Conservation (phyloP, 495 filamentous ascomycete genomes). For the Aspergillus taichungensis region DNA sequence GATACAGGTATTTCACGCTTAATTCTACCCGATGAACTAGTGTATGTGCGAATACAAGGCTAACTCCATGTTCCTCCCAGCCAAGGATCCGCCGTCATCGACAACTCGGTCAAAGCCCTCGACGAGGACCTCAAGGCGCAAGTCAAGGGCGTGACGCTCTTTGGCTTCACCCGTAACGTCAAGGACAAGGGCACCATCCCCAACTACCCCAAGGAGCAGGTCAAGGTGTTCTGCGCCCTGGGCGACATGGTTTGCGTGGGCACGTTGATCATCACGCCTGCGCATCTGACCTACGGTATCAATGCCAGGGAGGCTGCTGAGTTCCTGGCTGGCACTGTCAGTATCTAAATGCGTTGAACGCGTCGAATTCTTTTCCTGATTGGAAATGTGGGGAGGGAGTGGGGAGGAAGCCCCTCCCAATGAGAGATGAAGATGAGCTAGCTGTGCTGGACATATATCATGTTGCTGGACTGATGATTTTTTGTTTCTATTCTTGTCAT, state of each 20-base stretch:
- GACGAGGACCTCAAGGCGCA: slow-evolving; percentile 24
- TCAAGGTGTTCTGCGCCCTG: slow-evolving; percentile 40
- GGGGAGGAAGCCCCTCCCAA: too few species aligned
- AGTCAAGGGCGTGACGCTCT: slow-evolving; percentile 44
- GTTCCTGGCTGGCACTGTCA: slow-evolving; percentile 6
- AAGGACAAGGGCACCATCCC: slow-evolving; percentile 40
- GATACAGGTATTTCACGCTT: slow-evolving; percentile 30
- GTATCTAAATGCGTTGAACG: too few species aligned
- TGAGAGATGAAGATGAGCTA: too few species aligned
- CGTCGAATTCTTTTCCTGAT: too few species aligned
- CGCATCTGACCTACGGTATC: slow-evolving; percentile 36
- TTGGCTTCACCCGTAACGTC: slow-evolving; percentile 48
- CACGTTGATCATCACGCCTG: slow-evolving; percentile 37
- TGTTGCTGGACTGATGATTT: too few species aligned
- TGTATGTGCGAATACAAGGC: neutral
- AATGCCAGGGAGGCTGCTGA: slow-evolving; percentile 13
- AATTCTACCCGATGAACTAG: neutral
- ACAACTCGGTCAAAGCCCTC: slow-evolving; percentile 36
- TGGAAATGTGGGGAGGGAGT: too few species aligned
- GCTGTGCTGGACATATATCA: too few species aligned
- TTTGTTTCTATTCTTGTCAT: too few species aligned
- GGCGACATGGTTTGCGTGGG: slow-evolving; percentile 45
- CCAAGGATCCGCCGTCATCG: slow-evolving; percentile 48
- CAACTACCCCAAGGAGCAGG: slow-evolving; percentile 33
- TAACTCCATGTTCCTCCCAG: slow-evolving; percentile 18